These are phyloP conservation scores for Xylaria scruposa DNA, from an alignment of 495 filamentous ascomycete species.

Conservation along the genomic window DNA sequence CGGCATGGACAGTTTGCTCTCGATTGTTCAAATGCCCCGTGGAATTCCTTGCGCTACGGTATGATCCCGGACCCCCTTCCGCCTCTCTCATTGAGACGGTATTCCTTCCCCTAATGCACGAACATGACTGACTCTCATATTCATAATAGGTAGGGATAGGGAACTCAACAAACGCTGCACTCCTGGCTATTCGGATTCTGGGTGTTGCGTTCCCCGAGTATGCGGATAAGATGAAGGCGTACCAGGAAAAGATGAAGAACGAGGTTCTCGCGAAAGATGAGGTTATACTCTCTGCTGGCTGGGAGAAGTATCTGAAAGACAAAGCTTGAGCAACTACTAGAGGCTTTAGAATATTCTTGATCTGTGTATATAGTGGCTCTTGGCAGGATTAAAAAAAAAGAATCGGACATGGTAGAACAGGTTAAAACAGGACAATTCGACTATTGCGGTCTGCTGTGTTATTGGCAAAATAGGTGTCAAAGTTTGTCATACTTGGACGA, in stretches of 20 bases:
- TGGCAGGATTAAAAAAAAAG: not conserved
- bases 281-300: conserved; percentile 70
- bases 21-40: conserved; percentile 90
- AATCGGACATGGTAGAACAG: not conserved
- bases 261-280: conserved; percentile 70
- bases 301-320: conserved; percentile 67
- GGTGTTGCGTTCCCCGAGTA: conserved; percentile 67
- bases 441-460: not conserved
- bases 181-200: conserved; percentile 85
- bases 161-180: conserved; percentile 90
- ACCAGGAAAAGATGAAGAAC: conserved; percentile 67
- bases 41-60: conserved; percentile 52
- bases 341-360: conserved; percentile 27
- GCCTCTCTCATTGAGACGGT: not conserved
- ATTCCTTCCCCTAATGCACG: not conserved
- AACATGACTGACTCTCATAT: not conserved
- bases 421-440: not conserved
- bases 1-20: conserved; percentile 86
- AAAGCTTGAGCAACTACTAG: conserved; percentile 10
- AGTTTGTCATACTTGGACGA: not conserved
- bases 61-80: not conserved
- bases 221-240: conserved; percentile 68
- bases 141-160: conserved; percentile 78
- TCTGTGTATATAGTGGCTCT: not conserved
- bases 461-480: not conserved